These are phyloP conservation scores for Naematelia encephala DNA, from an alignment of 768 basidiomycete genomes.

Conservation along the genomic window DNA sequence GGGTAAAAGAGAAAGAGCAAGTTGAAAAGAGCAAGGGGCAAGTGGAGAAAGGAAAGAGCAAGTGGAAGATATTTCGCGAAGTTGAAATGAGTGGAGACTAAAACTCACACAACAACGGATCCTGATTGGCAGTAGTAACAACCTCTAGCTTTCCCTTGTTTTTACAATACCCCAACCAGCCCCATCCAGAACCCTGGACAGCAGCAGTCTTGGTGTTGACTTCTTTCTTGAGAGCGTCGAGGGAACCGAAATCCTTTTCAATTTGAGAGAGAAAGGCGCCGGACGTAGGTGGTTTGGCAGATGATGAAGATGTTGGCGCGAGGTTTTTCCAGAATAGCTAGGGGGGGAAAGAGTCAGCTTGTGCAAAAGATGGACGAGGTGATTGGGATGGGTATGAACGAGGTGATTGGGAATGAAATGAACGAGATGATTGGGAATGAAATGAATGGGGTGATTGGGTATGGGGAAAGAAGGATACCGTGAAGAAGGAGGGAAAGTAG, in stretches of 20 bases:
- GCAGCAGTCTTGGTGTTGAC: constrained; percentile 80
- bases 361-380: constrained; percentile 53
- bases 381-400: neutral
- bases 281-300: constrained; percentile 62
- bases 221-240: constrained; percentile 71
- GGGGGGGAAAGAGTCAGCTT: constrained; percentile 57
- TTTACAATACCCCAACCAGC: constrained; percentile 81
- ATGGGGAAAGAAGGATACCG: neutral
- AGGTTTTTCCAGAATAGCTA: constrained; percentile 94
- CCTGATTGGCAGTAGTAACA: constrained; percentile 92
- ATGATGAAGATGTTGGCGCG: constrained; percentile 62
- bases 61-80: neutral
- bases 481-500: neutral
- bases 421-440: neutral
- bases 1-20: no score
- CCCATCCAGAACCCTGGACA: constrained; percentile 94
- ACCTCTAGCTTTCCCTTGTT: constrained; percentile 74
- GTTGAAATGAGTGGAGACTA: neutral
- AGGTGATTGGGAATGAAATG: neutral
- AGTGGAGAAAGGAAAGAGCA: no score
- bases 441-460: neutral
- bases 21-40: no score
- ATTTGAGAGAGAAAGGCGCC: constrained; percentile 57
- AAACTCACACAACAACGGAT: constrained; percentile 66
- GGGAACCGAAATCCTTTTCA: constrained; percentile 59